Percentiles rank a stretch among this genome's conserved stretches.
Evolutionary conservation across 495 filamentous ascomycete genomes (phyloP).

Genomic region (Penicillium malachiteum): DNA sequence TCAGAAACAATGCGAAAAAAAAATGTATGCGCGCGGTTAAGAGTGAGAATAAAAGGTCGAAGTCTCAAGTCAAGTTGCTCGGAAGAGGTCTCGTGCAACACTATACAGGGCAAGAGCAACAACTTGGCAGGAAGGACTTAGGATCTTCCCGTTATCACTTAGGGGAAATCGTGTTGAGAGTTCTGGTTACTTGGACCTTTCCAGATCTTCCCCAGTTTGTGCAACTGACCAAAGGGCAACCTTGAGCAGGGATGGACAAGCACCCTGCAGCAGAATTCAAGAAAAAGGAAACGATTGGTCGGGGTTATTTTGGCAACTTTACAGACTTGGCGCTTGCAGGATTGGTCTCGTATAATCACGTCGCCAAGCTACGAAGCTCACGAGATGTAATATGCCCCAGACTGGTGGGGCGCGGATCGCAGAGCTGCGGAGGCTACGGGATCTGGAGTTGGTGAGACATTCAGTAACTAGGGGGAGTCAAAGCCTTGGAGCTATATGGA

Average conservation of each 20-base stretch:
- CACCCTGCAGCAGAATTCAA: conserved; percentile 2
- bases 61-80: background rate
- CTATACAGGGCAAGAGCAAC: background rate
- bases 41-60: background rate
- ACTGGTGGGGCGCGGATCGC: conserved; percentile 5
- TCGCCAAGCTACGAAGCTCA: background rate
- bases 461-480: background rate
- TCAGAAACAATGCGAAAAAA: background rate
- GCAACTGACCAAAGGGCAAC: conserved; percentile 10
- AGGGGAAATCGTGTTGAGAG: too few relatives aligned
- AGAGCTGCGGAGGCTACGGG: background rate
- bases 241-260: conserved; percentile 14
- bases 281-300: background rate
- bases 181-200: too few relatives aligned
- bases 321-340: too few relatives aligned
- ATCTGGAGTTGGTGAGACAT: conserved; percentile 6
- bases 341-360: too few relatives aligned
- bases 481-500: background rate
- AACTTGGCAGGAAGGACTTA: background rate
- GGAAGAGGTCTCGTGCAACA: background rate
- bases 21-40: background rate
- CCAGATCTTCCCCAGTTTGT: conserved; percentile 15
- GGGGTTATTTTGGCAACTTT: too few relatives aligned
- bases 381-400: background rate
- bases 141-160: too few relatives aligned